A percentile compares a stretch with the other conserved stretches of the same genome.
Conservation (phyloP, 805 yeast species). For the Danielia oregonensis region DNA sequence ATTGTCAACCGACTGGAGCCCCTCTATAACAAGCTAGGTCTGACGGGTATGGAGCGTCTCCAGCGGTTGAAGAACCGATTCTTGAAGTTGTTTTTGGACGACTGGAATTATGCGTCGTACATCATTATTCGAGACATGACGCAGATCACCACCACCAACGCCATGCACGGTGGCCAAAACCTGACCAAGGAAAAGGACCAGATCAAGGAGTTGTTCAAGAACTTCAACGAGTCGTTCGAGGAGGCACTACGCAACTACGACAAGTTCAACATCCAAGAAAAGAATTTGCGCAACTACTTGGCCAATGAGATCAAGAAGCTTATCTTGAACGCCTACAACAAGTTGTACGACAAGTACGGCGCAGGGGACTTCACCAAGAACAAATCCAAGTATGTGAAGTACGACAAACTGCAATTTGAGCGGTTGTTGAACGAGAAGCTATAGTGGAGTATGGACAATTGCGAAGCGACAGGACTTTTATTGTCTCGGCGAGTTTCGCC, state of each 20-base stretch:
- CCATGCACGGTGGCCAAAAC: conserved; percentile 33
- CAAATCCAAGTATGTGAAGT: conserved; percentile 66
- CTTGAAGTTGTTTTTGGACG: conserved; percentile 63
- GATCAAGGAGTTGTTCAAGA: conserved; percentile 79
- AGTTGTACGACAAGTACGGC: conserved; percentile 76
- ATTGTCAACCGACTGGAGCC: conserved; percentile 56
- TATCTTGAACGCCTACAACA: conserved; percentile 78
- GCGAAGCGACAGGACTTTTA: too few relatives aligned
- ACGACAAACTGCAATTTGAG: conserved; percentile 46
- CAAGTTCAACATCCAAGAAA: conserved; percentile 62
- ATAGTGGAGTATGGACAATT: neutral
- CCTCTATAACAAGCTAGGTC: conserved; percentile 52
- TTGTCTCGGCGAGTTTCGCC: too few relatives aligned
- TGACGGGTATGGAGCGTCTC: conserved; percentile 57
- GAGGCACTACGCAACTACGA: conserved; percentile 65
- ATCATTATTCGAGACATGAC: conserved; percentile 74
- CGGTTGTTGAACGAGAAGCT: conserved; percentile 20
- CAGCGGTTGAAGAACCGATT: conserved; percentile 71
- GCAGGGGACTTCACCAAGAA: conserved; percentile 70
- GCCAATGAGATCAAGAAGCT: conserved; percentile 68
- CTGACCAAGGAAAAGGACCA: conserved; percentile 73
- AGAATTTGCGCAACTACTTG: conserved; percentile 57
- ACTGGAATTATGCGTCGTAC: conserved; percentile 79
- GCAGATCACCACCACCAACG: conserved; percentile 52
- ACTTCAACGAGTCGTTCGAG: conserved; percentile 81